Conservation (phyloP, 768 basidiomycete species). For the Symmetrospora coprosmae region DNA sequence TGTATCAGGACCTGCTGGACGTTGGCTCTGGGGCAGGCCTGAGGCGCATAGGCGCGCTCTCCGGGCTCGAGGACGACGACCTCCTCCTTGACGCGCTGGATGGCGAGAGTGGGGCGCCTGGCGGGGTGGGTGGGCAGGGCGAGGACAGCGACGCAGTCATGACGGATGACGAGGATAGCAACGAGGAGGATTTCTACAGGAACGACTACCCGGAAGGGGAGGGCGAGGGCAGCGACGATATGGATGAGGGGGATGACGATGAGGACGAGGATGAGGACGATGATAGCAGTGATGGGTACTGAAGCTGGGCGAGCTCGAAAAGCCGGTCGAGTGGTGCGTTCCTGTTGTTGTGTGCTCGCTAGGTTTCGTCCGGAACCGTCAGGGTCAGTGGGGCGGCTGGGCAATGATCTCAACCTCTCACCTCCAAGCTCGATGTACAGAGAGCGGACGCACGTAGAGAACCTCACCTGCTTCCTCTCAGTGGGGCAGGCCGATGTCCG, state of each 20-base stretch:
- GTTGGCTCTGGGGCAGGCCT: conserved; percentile 22
- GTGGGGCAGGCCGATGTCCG: no score
- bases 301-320: no score
- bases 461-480: no score
- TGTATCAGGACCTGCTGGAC: conserved; percentile 19
- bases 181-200: conserved; percentile 32
- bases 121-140: not conserved
- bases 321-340: no score
- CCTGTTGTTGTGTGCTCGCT: no score
- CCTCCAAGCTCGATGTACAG: no score
- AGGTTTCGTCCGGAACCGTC: no score
- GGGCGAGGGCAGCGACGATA: conserved; percentile 5
- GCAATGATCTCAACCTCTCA: no score
- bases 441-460: no score
- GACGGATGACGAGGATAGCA: conserved; percentile 28
- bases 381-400: no score
- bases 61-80: conserved; percentile 25
- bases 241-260: not conserved
- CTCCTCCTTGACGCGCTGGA: conserved; percentile 12
- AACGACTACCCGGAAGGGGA: conserved; percentile 32
- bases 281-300: not conserved
- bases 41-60: conserved; percentile 28
- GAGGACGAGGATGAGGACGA: conserved; percentile 12
- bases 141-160: conserved; percentile 6
- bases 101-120: no score